Percentiles rank a stretch among this genome's conserved stretches.
phyloP scores from a whole-genome alignment of 306 rosid species.

The Carpinus fangiana region DNA sequence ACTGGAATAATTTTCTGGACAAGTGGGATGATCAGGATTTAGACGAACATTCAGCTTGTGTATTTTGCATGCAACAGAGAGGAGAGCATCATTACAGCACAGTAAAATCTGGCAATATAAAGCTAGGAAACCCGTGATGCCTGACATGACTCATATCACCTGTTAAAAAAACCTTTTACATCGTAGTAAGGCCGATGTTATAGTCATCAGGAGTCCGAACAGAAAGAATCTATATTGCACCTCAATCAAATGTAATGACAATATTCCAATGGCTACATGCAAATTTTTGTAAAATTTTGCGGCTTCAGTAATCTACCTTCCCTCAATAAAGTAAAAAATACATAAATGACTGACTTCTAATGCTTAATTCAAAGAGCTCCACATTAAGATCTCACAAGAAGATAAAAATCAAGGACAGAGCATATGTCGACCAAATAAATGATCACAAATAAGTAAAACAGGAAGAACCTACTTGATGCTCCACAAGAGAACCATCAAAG shows the following conservation, averaged over 20 bases:
- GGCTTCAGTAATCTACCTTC: not conserved
- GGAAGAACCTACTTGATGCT: conserved; percentile 74
- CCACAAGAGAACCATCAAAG: conserved; percentile 73
- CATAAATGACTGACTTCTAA: not conserved
- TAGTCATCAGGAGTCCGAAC: too few species aligned
- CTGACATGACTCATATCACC: not conserved
- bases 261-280: not conserved
- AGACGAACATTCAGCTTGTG: not conserved
- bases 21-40: not conserved
- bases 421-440: conserved; percentile 18
- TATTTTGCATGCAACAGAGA: not conserved
- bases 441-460: conserved; percentile 6
- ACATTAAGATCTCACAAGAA: conserved; percentile 5
- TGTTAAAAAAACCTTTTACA: not conserved
- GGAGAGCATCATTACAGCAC: not conserved
- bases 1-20: not conserved
- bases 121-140: not conserved
- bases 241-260: not conserved
- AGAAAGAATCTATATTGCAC: not conserved
- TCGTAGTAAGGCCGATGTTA: not conserved
- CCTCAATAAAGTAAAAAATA: not conserved
- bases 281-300: not conserved
- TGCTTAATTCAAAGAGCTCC: not conserved
- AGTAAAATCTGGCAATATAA: not conserved
- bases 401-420: not conserved